A percentile compares a stretch with the other conserved stretches of the same genome.
Evolutionary conservation across 2,329 filamentous ascomycete genomes (phyloP).

Genomic region (Lachnellula arida): DNA sequence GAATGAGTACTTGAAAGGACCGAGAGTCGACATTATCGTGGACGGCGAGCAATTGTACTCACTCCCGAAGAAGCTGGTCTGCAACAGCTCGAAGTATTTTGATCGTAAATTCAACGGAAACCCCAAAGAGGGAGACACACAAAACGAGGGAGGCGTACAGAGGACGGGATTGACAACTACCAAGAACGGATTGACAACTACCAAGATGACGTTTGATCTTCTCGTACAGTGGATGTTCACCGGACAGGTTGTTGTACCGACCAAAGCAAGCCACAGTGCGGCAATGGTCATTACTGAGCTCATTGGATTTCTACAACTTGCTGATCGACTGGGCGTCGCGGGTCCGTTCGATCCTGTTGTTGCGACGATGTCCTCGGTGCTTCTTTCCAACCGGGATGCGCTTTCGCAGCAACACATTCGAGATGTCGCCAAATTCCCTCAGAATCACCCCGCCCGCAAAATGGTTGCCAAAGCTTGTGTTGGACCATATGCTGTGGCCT

Average conservation of each 20-base stretch:
- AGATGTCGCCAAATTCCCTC: constrained; percentile 1
- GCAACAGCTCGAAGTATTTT: constrained; percentile 11
- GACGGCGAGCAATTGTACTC: not conserved
- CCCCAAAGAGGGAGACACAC: constrained; percentile 10
- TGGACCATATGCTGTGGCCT: not conserved
- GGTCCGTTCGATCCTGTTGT: constrained; percentile 9
- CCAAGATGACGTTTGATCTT: constrained; percentile 7
- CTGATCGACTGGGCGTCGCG: constrained; percentile 5
- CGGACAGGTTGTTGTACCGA: constrained; percentile 2
- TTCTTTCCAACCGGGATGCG: not conserved
- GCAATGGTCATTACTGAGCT: constrained; percentile 2
- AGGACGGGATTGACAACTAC: not conserved
- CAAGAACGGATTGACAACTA: not conserved
- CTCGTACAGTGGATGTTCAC: constrained; percentile 15
- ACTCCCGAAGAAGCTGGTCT: constrained; percentile 12
- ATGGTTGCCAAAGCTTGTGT: constrained; percentile 9
- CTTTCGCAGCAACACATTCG: constrained; percentile 7
- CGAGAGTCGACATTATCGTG: constrained; percentile 8
- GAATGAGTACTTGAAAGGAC: not conserved
- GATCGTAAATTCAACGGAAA: constrained; percentile 14
- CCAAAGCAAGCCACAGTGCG: not conserved
- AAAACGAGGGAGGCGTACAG: not conserved
- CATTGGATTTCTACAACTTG: constrained; percentile 10
- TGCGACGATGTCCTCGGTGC: not conserved
- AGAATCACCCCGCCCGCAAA: constrained; percentile 2